Evolutionary conservation across 2,329 filamentous ascomycete species (phyloP).

Genomic region (Xylariales sp.): DNA sequence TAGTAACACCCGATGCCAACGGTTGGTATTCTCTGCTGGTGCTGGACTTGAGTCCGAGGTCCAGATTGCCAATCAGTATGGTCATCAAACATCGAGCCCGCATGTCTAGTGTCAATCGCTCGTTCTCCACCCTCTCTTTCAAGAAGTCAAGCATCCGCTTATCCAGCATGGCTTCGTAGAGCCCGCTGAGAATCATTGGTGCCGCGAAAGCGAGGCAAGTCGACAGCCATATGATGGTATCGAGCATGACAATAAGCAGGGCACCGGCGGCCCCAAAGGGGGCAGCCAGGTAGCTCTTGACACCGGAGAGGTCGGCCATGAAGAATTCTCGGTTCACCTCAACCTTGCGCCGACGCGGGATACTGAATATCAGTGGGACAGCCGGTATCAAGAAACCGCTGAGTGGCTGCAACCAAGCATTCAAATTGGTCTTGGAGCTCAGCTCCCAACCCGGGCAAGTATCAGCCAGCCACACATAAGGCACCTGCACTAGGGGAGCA

Average conservation of each 20-base stretch:
- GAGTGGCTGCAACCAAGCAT: constrained; percentile 27
- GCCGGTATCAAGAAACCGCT: constrained; percentile 30
- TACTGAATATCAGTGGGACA: constrained; percentile 28
- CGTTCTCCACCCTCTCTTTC: constrained; percentile 13
- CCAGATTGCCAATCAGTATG: constrained; percentile 25
- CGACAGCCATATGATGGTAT: constrained; percentile 5
- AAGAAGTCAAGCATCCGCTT: constrained; percentile 23
- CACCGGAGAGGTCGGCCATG: constrained; percentile 29
- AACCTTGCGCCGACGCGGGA: too few relatives aligned
- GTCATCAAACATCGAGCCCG: constrained; percentile 22
- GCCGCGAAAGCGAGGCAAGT: constrained; percentile 6
- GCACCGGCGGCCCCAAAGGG: constrained; percentile 16
- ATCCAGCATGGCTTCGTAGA: constrained; percentile 25
- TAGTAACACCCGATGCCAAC: too few relatives aligned
- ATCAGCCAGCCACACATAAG: constrained; percentile 22
- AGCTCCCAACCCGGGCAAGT: constrained; percentile 25
- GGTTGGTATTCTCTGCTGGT: too few relatives aligned
- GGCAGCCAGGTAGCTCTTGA: constrained; percentile 24
- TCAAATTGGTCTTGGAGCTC: constrained; percentile 18
- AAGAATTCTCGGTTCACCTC: constrained; percentile 24
- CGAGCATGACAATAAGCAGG: constrained; percentile 1
- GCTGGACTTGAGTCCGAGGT: too few relatives aligned
- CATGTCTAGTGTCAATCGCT: constrained; percentile 11
- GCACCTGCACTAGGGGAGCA: constrained; percentile 18
- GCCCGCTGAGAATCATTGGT: constrained; percentile 12